A percentile compares a stretch with the other conserved stretches of the same genome.
phyloP scores from a whole-genome alignment of 768 basidiomycete species.

The Mrakia blollopis region DNA sequence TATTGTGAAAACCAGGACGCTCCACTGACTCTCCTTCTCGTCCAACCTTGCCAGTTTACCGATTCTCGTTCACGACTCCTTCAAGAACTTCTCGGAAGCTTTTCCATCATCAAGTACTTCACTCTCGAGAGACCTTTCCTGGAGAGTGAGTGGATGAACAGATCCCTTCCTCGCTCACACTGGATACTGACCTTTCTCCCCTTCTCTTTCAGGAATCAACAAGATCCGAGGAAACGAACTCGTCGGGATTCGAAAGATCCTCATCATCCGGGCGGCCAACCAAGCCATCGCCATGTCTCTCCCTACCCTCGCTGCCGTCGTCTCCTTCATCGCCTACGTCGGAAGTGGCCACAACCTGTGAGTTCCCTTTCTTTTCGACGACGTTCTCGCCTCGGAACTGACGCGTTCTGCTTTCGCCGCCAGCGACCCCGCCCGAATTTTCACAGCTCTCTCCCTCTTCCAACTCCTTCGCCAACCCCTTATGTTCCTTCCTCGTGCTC shows the following conservation, averaged over 20 bases:
- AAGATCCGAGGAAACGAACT: constrained; percentile 56
- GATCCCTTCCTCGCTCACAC: neutral
- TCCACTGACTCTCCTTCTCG: neutral
- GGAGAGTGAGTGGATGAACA: constrained; percentile 49
- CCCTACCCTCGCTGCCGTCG: constrained; percentile 60
- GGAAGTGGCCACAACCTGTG: constrained; percentile 53
- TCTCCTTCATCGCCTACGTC: constrained; percentile 66
- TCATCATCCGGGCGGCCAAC: constrained; percentile 61
- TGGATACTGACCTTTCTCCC: constrained; percentile 14
- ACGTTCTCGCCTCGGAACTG: too few relatives aligned
- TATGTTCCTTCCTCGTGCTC: constrained; percentile 43
- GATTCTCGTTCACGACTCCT: constrained; percentile 60
- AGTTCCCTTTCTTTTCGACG: neutral
- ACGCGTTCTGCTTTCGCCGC: too few relatives aligned
- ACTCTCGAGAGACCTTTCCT: constrained; percentile 67
- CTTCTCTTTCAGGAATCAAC: constrained; percentile 50
- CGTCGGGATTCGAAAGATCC: constrained; percentile 55
- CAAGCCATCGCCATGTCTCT: constrained; percentile 44
- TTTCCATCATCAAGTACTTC: constrained; percentile 65
- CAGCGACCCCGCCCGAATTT: constrained; percentile 59
- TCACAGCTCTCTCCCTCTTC: constrained; percentile 60
- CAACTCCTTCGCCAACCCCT: constrained; percentile 38
- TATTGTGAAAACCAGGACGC: neutral
- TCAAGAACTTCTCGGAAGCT: constrained; percentile 58
- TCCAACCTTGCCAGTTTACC: constrained; percentile 49